Base-by-base conservation (phyloP, 805 yeast genomes). In the Starmera dryadoides region DNA sequence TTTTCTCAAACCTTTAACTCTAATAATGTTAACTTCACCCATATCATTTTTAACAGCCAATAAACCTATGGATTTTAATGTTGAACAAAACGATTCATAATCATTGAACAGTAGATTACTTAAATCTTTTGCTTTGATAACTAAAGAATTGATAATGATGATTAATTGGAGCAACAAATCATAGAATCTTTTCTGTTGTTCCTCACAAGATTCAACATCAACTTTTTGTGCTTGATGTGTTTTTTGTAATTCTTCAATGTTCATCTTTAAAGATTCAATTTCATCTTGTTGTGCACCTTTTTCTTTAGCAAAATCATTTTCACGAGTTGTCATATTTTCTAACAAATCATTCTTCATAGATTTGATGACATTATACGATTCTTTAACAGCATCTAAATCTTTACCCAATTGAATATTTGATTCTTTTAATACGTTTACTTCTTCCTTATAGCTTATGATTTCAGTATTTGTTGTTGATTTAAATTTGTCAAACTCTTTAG, bases 1-100 rank as follows among this genome's bases (percentile, higher is more conserved):
- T 36, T 73, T 71, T 44, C 79, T 67, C 44, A 85, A 62, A 0
- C 96, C 96, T 54, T 85, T 85, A 3, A 87, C 96, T 43, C 97
- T 70, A 35, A 78, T 78, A 22, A 85, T 75, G 37, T 69, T 70
- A 33, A 69, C 64, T 9, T 59, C 64, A 15, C 66, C 64, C 11
- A 57, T 50, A 2, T 55, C 55, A 31, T 70, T 72, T 36, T 68
- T 68, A 2, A 74, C 66, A 35, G 85, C 68, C 29, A 87, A 68
- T 35, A 88, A 64, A 0, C 97, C 96, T 68, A 88, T 78, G 2
- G 53, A 46, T 35, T 47, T 52, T 37, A 55, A 45, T 33, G 50
- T 49, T 19, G 46, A 22, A 32, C 50, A 45, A 3, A 49, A 42
- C 2, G 46, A 30, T 10, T 45, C 45, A 30, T 53, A 55, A 35